Percentiles rank a stretch among this genome's conserved stretches.
These are phyloP conservation scores for Deakozyma indianensis DNA, from an alignment of 805 yeast species.

Conservation along the genomic window DNA sequence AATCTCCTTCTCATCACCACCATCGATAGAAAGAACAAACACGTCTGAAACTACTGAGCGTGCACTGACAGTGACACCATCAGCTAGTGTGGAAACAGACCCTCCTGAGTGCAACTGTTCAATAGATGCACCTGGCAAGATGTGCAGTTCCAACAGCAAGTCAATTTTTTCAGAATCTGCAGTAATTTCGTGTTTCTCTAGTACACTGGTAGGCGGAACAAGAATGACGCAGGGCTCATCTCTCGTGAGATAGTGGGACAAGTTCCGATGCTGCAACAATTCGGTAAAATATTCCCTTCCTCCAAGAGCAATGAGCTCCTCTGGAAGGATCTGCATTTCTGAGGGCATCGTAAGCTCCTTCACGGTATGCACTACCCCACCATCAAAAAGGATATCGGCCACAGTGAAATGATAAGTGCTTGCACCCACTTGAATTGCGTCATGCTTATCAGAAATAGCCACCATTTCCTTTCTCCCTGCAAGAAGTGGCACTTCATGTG, in stretches of 20 bases:
- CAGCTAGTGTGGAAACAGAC: constrained; percentile 12
- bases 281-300: constrained; percentile 32
- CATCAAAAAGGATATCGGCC: constrained; percentile 57
- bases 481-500: constrained; percentile 14
- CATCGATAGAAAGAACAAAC: constrained; percentile 12
- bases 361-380: constrained; percentile 75
- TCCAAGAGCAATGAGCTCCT: constrained; percentile 43
- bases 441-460: background rate
- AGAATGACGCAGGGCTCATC: constrained; percentile 19
- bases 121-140: constrained; percentile 43
- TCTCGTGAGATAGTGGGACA: constrained; percentile 15
- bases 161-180: constrained; percentile 29
- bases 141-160: constrained; percentile 50
- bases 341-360: constrained; percentile 43
- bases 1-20: constrained; percentile 12
- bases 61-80: constrained; percentile 8
- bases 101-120: constrained; percentile 10
- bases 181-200: constrained; percentile 37
- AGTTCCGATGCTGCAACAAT: constrained; percentile 32
- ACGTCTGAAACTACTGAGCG: constrained; percentile 13
- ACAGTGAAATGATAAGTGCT: background rate
- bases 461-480: constrained; percentile 10
- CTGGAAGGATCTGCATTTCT: constrained; percentile 34
- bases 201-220: constrained; percentile 51
- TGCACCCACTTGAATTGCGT: constrained; percentile 1